Percentiles rank a stretch among this genome's conserved stretches.
Conservation (phyloP, 2,329 filamentous ascomycete species). For the Ophiostoma sp. region DNA sequence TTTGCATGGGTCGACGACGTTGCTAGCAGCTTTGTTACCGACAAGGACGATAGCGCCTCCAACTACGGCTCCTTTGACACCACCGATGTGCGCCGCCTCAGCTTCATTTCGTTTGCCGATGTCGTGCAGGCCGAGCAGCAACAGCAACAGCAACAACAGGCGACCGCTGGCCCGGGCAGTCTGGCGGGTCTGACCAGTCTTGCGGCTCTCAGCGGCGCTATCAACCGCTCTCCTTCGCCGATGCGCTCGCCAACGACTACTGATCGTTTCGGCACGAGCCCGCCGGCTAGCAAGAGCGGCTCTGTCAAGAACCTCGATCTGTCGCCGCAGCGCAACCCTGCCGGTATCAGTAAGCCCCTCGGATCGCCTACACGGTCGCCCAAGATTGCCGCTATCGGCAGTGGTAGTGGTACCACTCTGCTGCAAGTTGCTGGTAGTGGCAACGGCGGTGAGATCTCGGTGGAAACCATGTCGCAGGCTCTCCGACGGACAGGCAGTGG, state of each 20-base stretch:
- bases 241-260: slow-evolving; percentile 72
- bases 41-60: slow-evolving; percentile 61
- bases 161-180: slow-evolving; percentile 44
- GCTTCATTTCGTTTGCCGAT: slow-evolving; percentile 96
- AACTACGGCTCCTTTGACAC: slow-evolving; percentile 78
- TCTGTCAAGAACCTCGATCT: slow-evolving; percentile 74
- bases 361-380: slow-evolving; percentile 55
- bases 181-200: slow-evolving; percentile 66
- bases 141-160: slow-evolving; percentile 30
- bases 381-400: slow-evolving; percentile 33
- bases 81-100: slow-evolving; percentile 77
- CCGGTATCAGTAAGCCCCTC: slow-evolving; percentile 42
- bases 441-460: slow-evolving; percentile 69
- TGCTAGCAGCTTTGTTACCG: slow-evolving; percentile 51
- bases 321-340: slow-evolving; percentile 56
- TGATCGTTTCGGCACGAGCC: slow-evolving; percentile 58
- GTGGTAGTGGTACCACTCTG: slow-evolving; percentile 10
- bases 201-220: slow-evolving; percentile 42
- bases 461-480: slow-evolving; percentile 93
- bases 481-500: slow-evolving; percentile 81
- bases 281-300: slow-evolving; percentile 72
- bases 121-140: slow-evolving; percentile 81
- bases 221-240: slow-evolving; percentile 75
- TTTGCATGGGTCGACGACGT: slow-evolving; percentile 60
- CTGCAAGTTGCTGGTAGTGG: background rate